Conservation (phyloP, 164 flowering plant species). For the Buxus sempervirens region DNA sequence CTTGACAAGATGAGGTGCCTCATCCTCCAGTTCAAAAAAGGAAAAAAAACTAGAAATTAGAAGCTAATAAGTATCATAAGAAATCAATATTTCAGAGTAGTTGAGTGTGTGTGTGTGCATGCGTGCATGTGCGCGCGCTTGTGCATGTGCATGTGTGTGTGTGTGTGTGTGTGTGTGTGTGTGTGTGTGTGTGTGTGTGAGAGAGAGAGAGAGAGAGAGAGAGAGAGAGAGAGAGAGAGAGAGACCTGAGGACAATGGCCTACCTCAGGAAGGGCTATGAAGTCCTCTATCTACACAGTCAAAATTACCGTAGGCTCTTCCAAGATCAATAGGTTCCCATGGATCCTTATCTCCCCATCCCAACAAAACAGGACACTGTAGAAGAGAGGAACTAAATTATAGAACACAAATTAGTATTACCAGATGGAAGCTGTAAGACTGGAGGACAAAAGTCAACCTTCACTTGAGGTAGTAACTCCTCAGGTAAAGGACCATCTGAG, state of each 20-base stretch:
- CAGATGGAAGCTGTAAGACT: not conserved
- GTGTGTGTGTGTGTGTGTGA: too few relatives aligned
- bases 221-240: constrained; percentile 19
- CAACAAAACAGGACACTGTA: constrained; percentile 92
- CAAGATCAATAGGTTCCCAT: constrained; percentile 93
- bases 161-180: too few relatives aligned
- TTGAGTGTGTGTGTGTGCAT: not conserved
- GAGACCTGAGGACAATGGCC: constrained; percentile 98
- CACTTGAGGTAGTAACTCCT: constrained; percentile 78
- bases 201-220: too few relatives aligned
- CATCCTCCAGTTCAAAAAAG: constrained; percentile 52
- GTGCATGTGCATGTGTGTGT: too few relatives aligned
- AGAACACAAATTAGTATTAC: too few relatives aligned
- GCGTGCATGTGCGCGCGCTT: too few relatives aligned
- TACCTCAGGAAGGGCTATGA: constrained; percentile 75
- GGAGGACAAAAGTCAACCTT: constrained; percentile 43
- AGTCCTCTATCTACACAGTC: constrained; percentile 77
- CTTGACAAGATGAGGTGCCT: constrained; percentile 84
- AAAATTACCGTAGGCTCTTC: constrained; percentile 65
- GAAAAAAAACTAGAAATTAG: constrained; percentile 1
- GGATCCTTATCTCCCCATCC: constrained; percentile 99
- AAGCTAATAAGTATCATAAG: not conserved
- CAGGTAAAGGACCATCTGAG: constrained; percentile 93
- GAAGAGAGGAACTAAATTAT: not conserved
- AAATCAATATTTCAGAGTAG: not conserved